These are phyloP conservation scores for Blastobotrys arbuscula DNA, from an alignment of 1,139 yeast genomes.

Conservation along the genomic window DNA sequence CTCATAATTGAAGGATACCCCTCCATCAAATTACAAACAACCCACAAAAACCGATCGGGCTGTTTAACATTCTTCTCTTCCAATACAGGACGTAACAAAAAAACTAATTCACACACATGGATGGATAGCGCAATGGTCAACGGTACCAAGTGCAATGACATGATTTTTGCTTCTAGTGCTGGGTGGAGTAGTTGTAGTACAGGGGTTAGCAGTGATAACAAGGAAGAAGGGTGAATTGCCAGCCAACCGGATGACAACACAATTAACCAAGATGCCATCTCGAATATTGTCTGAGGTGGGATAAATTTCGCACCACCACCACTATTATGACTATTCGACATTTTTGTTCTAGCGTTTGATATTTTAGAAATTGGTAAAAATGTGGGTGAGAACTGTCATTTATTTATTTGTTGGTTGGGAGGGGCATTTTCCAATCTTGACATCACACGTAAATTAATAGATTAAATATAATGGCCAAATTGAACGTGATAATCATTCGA, in stretches of 20 bases:
- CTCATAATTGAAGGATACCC: constrained; percentile 33
- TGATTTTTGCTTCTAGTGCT: background rate
- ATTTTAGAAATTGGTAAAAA: too few species aligned
- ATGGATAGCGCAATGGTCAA: constrained; percentile 14
- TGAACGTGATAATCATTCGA: constrained; percentile 59
- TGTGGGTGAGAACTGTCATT: background rate
- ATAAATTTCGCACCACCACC: background rate
- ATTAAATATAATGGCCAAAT: constrained; percentile 1
- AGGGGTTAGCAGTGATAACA: background rate
- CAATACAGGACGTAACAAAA: constrained; percentile 27
- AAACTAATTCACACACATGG: constrained; percentile 30
- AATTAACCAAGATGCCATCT: background rate
- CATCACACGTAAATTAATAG: background rate
- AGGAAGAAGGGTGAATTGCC: background rate
- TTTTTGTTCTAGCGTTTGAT: too few species aligned
- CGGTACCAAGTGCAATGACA: constrained; percentile 2
- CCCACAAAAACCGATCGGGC: constrained; percentile 25
- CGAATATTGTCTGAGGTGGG: background rate
- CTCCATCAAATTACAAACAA: constrained; percentile 26
- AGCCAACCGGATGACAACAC: background rate
- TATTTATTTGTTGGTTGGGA: background rate
- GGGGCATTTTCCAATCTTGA: background rate
- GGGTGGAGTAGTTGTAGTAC: background rate
- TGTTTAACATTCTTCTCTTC: constrained; percentile 32
- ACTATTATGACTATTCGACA: too few species aligned